phyloP scores from a whole-genome alignment of 495 filamentous ascomycete genomes.

The Xylaria telfairii region DNA sequence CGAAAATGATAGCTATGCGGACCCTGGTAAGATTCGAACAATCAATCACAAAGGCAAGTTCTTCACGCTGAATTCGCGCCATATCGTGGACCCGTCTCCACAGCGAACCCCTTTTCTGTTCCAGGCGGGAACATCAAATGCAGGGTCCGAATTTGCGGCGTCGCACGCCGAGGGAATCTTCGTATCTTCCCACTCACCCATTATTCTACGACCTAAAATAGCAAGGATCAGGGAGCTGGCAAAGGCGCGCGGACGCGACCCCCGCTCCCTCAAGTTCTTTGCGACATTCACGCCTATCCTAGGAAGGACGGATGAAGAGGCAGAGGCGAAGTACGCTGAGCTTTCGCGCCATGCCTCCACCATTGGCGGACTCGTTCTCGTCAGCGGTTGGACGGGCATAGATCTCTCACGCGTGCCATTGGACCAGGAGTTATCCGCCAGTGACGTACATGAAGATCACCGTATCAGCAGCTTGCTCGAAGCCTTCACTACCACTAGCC shows the following conservation, averaged over 20 bases:
- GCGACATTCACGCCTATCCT: constrained; percentile 64
- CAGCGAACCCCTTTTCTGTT: constrained; percentile 70
- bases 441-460: constrained; percentile 59
- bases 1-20: constrained; percentile 37
- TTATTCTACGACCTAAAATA: constrained; percentile 58
- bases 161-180: constrained; percentile 71
- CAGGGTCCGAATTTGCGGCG: constrained; percentile 64
- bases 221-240: constrained; percentile 61
- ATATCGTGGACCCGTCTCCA: constrained; percentile 66
- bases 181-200: constrained; percentile 60
- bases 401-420: constrained; percentile 63
- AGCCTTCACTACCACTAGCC: constrained; percentile 56
- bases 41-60: constrained; percentile 67
- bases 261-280: constrained; percentile 65
- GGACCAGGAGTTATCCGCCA: constrained; percentile 61
- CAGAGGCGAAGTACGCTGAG: constrained; percentile 58
- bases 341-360: constrained; percentile 58
- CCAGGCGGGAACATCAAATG: constrained; percentile 66
- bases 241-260: constrained; percentile 43
- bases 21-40: constrained; percentile 61
- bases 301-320: constrained; percentile 63
- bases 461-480: constrained; percentile 60
- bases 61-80: constrained; percentile 56
- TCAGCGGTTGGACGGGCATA: constrained; percentile 68
- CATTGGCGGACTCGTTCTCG: constrained; percentile 63